phyloP scores from a whole-genome alignment of 345 rosid species.

The Brassica napus region Da-Ae NC_063441.1:5347501-5348000 shows the following conservation, averaged over 20 bases:
- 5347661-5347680: conserved; percentile 56
- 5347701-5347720: conserved; percentile 48
- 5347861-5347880: conserved; percentile 48
- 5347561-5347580: conserved; percentile 11
- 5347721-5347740: background rate
- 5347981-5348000: conserved; percentile 95
- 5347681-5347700: conserved; percentile 88
- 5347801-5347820: conserved; percentile 92
- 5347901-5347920: background rate
- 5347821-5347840: conserved; percentile 97
- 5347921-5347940: background rate
- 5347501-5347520: conserved; percentile 2
- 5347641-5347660: conserved; percentile 35
- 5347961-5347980: conserved; percentile 87
- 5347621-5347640: background rate
- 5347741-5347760: background rate
- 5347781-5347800: conserved; percentile 77
- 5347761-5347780: background rate
- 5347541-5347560: background rate
- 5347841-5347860: conserved; percentile 99
- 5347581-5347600: background rate
- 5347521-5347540: background rate
- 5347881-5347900: background rate
- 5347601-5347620: background rate
- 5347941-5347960: conserved; percentile 80